These are phyloP conservation scores for Agaricus blazei DNA, from an alignment of 768 basidiomycete species.

Conservation along the genomic window DNA sequence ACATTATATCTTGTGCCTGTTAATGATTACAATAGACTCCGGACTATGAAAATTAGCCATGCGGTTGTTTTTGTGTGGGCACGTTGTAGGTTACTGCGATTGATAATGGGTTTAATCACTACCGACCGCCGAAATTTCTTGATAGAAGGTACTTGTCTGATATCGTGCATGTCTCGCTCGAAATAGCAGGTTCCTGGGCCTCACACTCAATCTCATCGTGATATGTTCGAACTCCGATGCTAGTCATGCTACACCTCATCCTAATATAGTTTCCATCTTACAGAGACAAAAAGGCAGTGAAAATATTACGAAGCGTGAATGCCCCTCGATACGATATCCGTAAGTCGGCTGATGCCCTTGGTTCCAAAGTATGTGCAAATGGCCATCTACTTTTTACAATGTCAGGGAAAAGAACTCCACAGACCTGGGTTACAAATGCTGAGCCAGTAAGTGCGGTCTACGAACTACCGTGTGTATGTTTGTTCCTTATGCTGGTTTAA, in stretches of 20 bases:
- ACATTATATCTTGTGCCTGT: not conserved
- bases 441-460: not conserved
- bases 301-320: not conserved
- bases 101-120: not conserved
- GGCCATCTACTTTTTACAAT: not conserved
- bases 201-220: not conserved
- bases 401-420: constrained; percentile 5
- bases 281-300: not conserved
- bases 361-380: not conserved
- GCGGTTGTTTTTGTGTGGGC: not conserved
- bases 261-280: not conserved
- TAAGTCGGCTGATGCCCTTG: not conserved
- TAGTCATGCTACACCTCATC: not conserved
- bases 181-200: not conserved
- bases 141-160: not conserved
- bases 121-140: not conserved
- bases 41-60: not conserved
- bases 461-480: not conserved
- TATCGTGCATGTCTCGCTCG: not conserved
- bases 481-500: not conserved
- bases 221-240: not conserved
- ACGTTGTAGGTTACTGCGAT: not conserved
- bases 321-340: not conserved
- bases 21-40: not conserved
- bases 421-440: not conserved